Base-by-base conservation (phyloP, 257 asterid species). In the Anisodus tanguticus region DNA sequence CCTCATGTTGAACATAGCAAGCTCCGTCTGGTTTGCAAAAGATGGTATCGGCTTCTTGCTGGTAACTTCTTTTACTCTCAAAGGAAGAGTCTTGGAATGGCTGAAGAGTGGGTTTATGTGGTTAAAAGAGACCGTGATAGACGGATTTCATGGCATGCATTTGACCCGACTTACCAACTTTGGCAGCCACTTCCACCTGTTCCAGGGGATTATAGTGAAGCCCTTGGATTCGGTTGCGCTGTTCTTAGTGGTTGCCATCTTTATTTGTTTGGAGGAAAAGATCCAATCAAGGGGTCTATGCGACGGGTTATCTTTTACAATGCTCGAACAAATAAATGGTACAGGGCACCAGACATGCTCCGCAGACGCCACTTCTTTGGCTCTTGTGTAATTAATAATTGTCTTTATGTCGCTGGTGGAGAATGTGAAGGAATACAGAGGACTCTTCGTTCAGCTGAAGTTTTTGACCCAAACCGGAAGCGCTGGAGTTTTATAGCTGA, bases 181-280 rank as follows among this genome's bases (percentile, higher is more conserved):
- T 89, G 91, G 90, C 91, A 89, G 47, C 91, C 91, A 37, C 88
- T 89, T 62, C 91, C 91, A 37, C 91, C 91, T 54, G 85, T 89
- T 84, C 91, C 91, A 19, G 87, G 84, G 6, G 91, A 89, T 71
- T 89, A 89, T 26, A 85, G 89, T 63, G 90, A 85, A 58, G 90
- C 91, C 76, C 90, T 89, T 17, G 91, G 91, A 64, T 89, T 89
- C 64, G 91, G 91, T 22, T 89, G 91, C 54, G 91, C 91, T 49
- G 91, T 89, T 86, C 91, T 87, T 54, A 87, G 90, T 49, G 91
- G 90, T 16, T 89, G 88, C 82, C 91, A 84, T 78, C 85, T 89
- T 16, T 87, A 89, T 82, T 78, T 89, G 79, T 87, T 89, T 62
- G 91, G 91, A 39, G 91, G 91, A 59, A 89, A 85, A 82, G 91